Conservation (phyloP, 192 early-diverging fungal species). For the Backusella sp. region DNA sequence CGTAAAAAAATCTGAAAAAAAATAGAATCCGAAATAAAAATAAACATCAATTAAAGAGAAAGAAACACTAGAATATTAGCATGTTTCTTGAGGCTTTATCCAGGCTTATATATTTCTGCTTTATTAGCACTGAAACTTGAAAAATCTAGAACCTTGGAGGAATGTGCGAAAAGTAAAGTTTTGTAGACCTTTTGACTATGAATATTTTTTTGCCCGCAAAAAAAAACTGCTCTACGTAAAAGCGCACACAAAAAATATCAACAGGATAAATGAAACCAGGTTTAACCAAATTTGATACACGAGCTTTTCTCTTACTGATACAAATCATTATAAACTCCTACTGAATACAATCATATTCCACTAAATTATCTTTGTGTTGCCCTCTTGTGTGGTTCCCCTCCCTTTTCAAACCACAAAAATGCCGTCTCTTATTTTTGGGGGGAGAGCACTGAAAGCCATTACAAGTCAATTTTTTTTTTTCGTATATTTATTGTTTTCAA, state of each 20-base stretch:
- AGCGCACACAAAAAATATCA: not conserved
- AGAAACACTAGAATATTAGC: not conserved
- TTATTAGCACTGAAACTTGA: not conserved
- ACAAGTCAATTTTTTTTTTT: not conserved
- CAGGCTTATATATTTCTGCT: not conserved
- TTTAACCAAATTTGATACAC: slow-evolving; percentile 6
- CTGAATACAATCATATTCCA: slow-evolving; percentile 6
- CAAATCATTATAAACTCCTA: slow-evolving; percentile 7
- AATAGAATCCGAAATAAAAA: slow-evolving; percentile 4
- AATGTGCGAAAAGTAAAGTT: not conserved
- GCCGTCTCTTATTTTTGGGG: not conserved
- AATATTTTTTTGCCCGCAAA: not conserved
- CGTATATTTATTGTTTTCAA: not conserved
- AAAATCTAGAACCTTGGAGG: slow-evolving; percentile 7
- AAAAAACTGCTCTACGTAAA: not conserved
- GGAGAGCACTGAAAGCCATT: not conserved
- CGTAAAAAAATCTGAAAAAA: not conserved
- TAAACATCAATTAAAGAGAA: not conserved
- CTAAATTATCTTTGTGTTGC: slow-evolving; percentile 16
- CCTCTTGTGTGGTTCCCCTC: not conserved
- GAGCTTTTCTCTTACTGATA: not conserved
- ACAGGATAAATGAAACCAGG: not conserved
- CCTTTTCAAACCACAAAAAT: not conserved
- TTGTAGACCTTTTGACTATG: not conserved
- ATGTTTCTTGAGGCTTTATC: not conserved